These are phyloP conservation scores for Mycena albidolilacea DNA, from an alignment of 768 basidiomycete genomes.

Conservation along the genomic window DNA sequence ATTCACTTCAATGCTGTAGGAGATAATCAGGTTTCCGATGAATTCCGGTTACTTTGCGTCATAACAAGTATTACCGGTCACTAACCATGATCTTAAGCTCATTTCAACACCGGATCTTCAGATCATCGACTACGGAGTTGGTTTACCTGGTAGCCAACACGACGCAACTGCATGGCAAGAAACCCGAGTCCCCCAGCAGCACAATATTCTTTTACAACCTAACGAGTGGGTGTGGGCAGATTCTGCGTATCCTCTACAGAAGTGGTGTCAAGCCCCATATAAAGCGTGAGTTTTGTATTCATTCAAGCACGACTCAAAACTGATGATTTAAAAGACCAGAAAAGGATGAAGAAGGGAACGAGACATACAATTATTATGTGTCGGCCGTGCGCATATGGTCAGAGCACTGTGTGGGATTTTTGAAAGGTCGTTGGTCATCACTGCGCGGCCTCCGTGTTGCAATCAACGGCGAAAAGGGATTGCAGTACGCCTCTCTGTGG, in stretches of 20 bases:
- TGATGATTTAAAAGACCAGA: not conserved
- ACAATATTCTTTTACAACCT: slow-evolving; percentile 34
- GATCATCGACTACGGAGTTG: slow-evolving; percentile 50
- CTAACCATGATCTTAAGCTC: slow-evolving; percentile 18
- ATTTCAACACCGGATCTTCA: slow-evolving; percentile 39
- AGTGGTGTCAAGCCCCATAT: slow-evolving; percentile 44
- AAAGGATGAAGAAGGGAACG: not conserved
- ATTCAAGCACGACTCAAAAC: no score
- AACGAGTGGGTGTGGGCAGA: slow-evolving; percentile 51
- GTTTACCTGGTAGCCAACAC: slow-evolving; percentile 51
- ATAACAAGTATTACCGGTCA: not conserved
- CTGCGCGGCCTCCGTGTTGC: slow-evolving; percentile 43
- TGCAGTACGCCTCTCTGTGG: slow-evolving; percentile 45
- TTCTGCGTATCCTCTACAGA: slow-evolving; percentile 47
- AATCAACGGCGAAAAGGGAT: slow-evolving; percentile 41
- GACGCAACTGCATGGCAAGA: slow-evolving; percentile 50
- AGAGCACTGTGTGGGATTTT: slow-evolving; percentile 49
- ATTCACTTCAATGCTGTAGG: no score
- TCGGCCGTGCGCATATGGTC: slow-evolving; percentile 46
- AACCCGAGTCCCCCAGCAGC: slow-evolving; percentile 44
- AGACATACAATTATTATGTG: slow-evolving; percentile 45
- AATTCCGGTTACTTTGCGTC: no score
- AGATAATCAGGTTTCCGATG: no score
- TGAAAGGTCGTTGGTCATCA: slow-evolving; percentile 49
- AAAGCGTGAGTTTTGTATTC: slow-evolving; percentile 38